Percentiles rank a stretch among this genome's conserved stretches.
Evolutionary conservation across 257 asterid species (phyloP).

Genomic region (Capsicum pubescens): DNA sequence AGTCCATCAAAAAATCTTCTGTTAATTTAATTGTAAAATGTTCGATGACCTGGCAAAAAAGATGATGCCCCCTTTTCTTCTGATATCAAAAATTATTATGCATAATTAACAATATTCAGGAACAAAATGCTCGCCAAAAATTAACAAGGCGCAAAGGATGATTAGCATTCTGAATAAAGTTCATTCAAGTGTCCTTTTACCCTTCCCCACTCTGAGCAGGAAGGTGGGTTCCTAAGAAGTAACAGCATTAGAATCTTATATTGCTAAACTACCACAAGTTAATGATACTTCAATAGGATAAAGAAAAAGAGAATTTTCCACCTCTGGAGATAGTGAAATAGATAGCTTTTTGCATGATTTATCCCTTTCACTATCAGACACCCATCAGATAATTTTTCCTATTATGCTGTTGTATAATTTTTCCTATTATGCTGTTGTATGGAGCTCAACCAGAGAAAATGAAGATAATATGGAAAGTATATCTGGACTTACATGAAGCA

Average conservation of each 20-base stretch:
- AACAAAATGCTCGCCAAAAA: constrained; percentile 18
- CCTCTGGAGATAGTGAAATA: neutral
- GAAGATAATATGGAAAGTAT: neutral
- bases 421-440: neutral
- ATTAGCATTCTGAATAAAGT: neutral
- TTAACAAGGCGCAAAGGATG: neutral
- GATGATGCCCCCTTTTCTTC: neutral
- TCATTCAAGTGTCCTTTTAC: constrained; percentile 17
- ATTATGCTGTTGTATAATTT: too few species aligned
- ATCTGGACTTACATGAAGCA: neutral
- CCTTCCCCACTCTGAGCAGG: neutral
- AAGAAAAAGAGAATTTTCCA: neutral
- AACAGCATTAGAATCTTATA: neutral
- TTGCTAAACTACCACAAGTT: constrained; percentile 1
- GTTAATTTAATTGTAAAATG: constrained; percentile 4
- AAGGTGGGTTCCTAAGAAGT: neutral
- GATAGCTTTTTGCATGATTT: neutral
- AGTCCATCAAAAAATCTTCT: neutral
- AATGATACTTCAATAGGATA: constrained; percentile 19
- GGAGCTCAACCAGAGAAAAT: constrained; percentile 14
- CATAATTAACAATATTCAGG: neutral
- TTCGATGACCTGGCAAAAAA: neutral
- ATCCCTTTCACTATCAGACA: constrained; percentile 11
- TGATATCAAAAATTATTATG: neutral
- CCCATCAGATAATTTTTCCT: constrained; percentile 13